Base-by-base conservation (phyloP, 2,329 filamentous ascomycete species). In the Helotiales sp. region DNA sequence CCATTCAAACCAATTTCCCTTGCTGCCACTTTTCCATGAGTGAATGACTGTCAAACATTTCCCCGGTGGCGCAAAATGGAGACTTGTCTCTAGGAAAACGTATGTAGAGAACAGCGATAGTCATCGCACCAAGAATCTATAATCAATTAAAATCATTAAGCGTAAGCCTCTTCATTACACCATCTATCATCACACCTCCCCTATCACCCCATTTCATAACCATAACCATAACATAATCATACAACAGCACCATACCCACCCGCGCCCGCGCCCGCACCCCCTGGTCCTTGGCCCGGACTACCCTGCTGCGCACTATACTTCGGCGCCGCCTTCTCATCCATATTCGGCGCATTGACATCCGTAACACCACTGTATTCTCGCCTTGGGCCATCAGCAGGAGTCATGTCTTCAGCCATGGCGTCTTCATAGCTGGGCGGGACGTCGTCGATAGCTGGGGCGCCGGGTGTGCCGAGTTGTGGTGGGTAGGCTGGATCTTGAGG, bases 371-470 rank as follows among this genome's bases (percentile, higher is more conserved):
- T 88, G 77, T 91, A 93, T 15, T 87, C 88, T 30, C 90, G 88
- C 73, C 93, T 84, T 28, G 90, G 82, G 68, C 89, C 91, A 76
- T 93, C 87, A 64, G 93, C 87, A 1, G 93, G 92, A 0, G 82
- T 79, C 69, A 96, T 80, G 66, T 89, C 87, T 71, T 92, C 90
- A 6, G 93, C 93, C 80, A 97, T 90, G 13, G 93, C 93, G 79
- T 97, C 94, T 79, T 97, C 93, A 76, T 98, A 98, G 75, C 93
- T 97, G 7, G 94, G 94, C 20, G 95, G 94, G n/a, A 93, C 92
- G 64, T 96, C 93, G 34, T 93, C 90, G 70, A 86, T 83, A 0
- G 78, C 76, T 20, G 82, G 78, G 1, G 78, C 83, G 2, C 79
- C 81, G 11, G 77, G 73, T 8, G 79, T 77, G 40, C 84, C 83